A percentile compares a stretch with the other conserved stretches of the same genome.
Evolutionary conservation across 805 yeast species (phyloP).

Genomic region (Starmerella stellata): DNA sequence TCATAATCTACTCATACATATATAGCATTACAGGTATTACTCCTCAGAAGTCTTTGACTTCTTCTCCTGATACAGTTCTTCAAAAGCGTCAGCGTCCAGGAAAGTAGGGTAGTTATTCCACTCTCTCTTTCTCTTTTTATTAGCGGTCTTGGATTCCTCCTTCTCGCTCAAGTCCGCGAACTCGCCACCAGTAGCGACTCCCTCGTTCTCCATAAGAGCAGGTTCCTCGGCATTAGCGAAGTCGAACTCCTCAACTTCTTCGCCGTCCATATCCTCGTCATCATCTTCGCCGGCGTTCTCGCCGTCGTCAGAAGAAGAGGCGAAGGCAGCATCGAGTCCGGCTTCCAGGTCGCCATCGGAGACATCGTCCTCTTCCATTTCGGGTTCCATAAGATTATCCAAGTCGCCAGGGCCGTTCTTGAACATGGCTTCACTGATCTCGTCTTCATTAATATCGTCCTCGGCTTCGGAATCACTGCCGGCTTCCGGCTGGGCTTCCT

Average conservation of each 20-base stretch:
- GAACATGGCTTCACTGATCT: slow-evolving; percentile 65
- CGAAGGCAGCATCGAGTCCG: slow-evolving; percentile 21
- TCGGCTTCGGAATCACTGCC: slow-evolving; percentile 24
- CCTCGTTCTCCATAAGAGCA: slow-evolving; percentile 2
- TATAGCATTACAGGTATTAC: too few relatives aligned
- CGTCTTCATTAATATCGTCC: slow-evolving; percentile 37
- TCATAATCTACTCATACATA: too few relatives aligned
- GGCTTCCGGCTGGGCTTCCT: slow-evolving; percentile 14
- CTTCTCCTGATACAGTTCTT: slow-evolving; percentile 9
- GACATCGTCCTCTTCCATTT: slow-evolving; percentile 21
- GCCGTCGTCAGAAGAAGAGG: slow-evolving; percentile 17
- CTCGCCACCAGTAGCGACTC: slow-evolving; percentile 4
- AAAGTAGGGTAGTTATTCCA: slow-evolving; percentile 17
- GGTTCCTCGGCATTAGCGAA: slow-evolving; percentile 6
- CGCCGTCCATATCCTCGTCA: slow-evolving; percentile 15
- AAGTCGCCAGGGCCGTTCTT: slow-evolving; percentile 54
- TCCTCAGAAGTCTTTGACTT: too few relatives aligned
- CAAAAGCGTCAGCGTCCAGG: slow-evolving; percentile 19
- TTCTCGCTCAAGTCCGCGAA: slow-evolving; percentile 8
- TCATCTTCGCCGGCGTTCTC: slow-evolving; percentile 40
- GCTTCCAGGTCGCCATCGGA: slow-evolving; percentile 28
- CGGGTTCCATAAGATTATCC: slow-evolving; percentile 32
- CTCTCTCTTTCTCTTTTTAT: slow-evolving; percentile 16
- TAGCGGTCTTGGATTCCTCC: neutral
- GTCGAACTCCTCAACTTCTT: slow-evolving; percentile 1